Conservation (phyloP, 257 asterid genomes). For the Ophiorrhiza pumila region DNA sequence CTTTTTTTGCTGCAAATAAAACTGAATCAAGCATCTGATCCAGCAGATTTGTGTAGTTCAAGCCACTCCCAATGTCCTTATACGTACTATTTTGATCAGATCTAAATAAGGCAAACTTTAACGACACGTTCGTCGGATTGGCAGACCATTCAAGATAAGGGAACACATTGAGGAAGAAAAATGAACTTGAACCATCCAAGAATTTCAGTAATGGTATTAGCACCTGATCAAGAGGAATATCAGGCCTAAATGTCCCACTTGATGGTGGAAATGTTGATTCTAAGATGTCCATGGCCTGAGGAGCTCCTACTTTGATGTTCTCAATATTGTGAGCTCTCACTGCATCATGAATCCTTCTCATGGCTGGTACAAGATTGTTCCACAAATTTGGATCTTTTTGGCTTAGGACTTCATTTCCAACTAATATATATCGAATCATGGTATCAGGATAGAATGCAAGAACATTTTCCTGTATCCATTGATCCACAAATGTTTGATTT, state of each 20-base stretch:
- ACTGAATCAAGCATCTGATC: slow-evolving; percentile 75
- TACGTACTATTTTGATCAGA: slow-evolving; percentile 28
- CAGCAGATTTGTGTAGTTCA: slow-evolving; percentile 51
- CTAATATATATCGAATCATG: slow-evolving; percentile 48
- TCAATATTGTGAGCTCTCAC: slow-evolving; percentile 36
- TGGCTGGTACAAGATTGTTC: slow-evolving; percentile 67
- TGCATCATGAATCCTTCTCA: slow-evolving; percentile 42
- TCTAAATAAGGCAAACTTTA: slow-evolving; percentile 50
- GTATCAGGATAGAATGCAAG: slow-evolving; percentile 51
- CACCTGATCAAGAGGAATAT: slow-evolving; percentile 32
- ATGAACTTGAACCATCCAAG: slow-evolving; percentile 47
- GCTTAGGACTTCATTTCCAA: slow-evolving; percentile 70
- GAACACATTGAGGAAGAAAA: slow-evolving; percentile 55
- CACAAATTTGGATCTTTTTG: slow-evolving; percentile 31
- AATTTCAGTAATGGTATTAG: slow-evolving; percentile 46
- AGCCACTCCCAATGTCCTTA: slow-evolving; percentile 45
- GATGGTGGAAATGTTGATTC: slow-evolving; percentile 68
- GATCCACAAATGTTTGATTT: slow-evolving; percentile 39
- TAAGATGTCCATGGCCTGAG: slow-evolving; percentile 64
- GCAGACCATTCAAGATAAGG: slow-evolving; percentile 61
- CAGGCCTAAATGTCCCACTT: slow-evolving; percentile 50
- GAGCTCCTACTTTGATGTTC: slow-evolving; percentile 69
- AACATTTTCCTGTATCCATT: slow-evolving; percentile 59
- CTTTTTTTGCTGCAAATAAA: slow-evolving; percentile 48
- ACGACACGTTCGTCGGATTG: slow-evolving; percentile 32